Conservation (phyloP, 257 asterid species). For the Solanum pimpinellifolium region DNA sequence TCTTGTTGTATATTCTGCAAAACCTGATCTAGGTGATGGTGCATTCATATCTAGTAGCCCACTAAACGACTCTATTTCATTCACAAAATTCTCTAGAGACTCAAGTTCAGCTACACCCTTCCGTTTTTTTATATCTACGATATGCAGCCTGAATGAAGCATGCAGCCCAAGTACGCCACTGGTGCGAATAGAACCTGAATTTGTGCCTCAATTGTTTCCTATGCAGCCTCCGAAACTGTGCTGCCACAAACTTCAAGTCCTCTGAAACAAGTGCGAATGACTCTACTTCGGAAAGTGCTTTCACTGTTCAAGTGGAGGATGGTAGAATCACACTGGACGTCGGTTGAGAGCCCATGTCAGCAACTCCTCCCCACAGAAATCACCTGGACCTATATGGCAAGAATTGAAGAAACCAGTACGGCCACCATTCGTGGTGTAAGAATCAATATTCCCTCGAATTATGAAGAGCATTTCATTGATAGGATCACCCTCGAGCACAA, state of each 20-base stretch:
- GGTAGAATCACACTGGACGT: constrained; percentile 75
- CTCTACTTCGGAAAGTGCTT: constrained; percentile 76
- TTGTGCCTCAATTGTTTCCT: constrained; percentile 86
- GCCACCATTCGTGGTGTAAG: constrained; percentile 88
- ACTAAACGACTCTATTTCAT: constrained; percentile 1
- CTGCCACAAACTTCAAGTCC: constrained; percentile 74
- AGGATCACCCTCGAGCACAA: constrained; percentile 86
- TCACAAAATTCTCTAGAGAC: constrained; percentile 24
- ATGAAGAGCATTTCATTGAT: constrained; percentile 87
- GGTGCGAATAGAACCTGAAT: constrained; percentile 90
- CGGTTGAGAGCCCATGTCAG: constrained; percentile 96
- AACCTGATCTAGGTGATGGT: constrained; percentile 20
- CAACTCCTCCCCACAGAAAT: constrained; percentile 92
- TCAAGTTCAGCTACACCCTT: constrained; percentile 38
- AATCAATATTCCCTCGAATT: constrained; percentile 83
- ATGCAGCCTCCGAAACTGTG: constrained; percentile 67
- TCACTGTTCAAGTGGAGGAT: constrained; percentile 81
- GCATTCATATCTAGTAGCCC: not conserved
- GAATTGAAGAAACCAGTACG: constrained; percentile 92
- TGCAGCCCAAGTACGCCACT: constrained; percentile 94
- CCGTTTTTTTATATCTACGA: constrained; percentile 57
- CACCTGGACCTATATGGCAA: constrained; percentile 68
- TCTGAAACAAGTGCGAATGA: constrained; percentile 73
- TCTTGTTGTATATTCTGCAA: constrained; percentile 34
- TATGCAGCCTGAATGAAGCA: constrained; percentile 81